Base-by-base conservation (phyloP, 2,329 filamentous ascomycete species). In the Exophiala sp. region DNA sequence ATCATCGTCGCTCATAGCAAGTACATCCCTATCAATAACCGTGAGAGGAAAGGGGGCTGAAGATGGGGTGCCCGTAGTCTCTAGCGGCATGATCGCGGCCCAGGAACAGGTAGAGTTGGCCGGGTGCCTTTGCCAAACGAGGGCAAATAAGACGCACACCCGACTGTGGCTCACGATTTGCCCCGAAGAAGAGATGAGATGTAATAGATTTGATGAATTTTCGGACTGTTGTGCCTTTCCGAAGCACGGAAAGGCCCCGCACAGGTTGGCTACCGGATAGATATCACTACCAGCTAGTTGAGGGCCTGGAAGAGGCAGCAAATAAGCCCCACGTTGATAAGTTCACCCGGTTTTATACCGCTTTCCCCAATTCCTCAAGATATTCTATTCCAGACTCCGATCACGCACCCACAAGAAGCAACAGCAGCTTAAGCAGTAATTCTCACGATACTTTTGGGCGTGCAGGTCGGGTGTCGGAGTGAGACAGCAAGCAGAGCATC, bases 1-100 rank as follows among this genome's bases (percentile, higher is more conserved):
- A 50, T 81, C 73, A 54, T 79, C 77, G 61, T 81, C 79, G 46
- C 68, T 77, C 57, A 75, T 76, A 3, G 76, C 67, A 12, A 82
- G 69, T 21, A 79, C 66, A 51, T 74, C 65, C 32, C 72, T 74
- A 64, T 81, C 79, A 48, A 74, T 68, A 36, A 72, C 70, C 3
- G 76, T 81, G 38, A 81, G 70, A 35, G 73, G 68, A 63, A 80
- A 79, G 20, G 57, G 57, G 39, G 42, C 39, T 24, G 46, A 24
- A n/a, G 40, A 38, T 38, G 29, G 24, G 33, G 47, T 29, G 20
- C 38, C 40, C 20, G 20, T 38, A 34, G 47, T 38, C n/a, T 54
- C 50, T 50, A 49, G 41, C 10, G 36, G 11, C 35, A 50, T 53
- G 20, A 44, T 4, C 29, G 40, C 11, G 40, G 5, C 33, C n/a